Base-by-base conservation (phyloP, 2,329 filamentous ascomycete species). In the Diaporthe aspalathi region DNA sequence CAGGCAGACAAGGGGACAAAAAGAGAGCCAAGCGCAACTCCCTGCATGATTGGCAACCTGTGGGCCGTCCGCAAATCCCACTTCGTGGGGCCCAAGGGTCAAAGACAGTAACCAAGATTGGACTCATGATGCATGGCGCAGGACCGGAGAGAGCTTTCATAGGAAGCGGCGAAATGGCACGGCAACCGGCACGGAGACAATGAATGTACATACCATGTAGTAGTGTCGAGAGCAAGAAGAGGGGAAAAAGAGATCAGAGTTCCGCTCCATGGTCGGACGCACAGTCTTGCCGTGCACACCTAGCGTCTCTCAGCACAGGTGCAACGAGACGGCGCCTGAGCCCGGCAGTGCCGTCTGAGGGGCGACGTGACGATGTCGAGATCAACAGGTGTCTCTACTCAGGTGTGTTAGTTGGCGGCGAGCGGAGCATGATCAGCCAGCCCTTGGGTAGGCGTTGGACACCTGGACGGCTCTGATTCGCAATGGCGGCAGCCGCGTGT, bases 371-470 rank as follows among this genome's bases (percentile, higher is more conserved):
- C 43, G 54, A 29, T 63, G 12, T 45, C 24, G 45, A 40, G 24
- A 27, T 68, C 17, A 22, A 43, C 38, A 43, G 45, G 20, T 49
- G 32, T 66, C 32, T 72, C 56, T 40, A 43, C 20, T 22, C 22
- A 63, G 35, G 45, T 29, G 40, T 45, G 60, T 47, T 29, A 50
- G 52, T 67, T 70, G 35, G 70, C 56, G 47, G 14, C n/a, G 52
- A 4, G 66, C 57, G n/a, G n/a, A n/a, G n/a, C 70, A 65, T 66
- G 70, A 70, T 56, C 67, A 72, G 69, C 70, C 67, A 72, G 69
- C 70, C 53, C 40, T 50, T 62, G 56, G 52, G 56, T 47, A 52
- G 57, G 38, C 40, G 32, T 20, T 27, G 66, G 20, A 40, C 45
- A 65, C 12, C 22, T 63, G 62, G 32, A 17, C 49, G 9, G n/a